Conservation (phyloP, 2,329 filamentous ascomycete species). For the Pseudocercospora cruenta region DNA sequence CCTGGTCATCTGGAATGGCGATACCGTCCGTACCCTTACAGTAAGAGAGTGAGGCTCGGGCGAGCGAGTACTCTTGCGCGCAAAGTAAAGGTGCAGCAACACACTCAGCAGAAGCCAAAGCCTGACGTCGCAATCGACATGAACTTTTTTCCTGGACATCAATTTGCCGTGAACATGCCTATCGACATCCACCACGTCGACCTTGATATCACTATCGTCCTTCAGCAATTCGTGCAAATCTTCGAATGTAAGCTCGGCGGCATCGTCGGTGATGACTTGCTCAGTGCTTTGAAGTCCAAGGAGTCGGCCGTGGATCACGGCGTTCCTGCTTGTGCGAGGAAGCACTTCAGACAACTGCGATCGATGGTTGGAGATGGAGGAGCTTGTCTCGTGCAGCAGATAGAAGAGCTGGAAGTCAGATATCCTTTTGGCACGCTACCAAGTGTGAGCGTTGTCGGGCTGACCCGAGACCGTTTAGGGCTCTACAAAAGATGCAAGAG, state of each 20-base stretch:
- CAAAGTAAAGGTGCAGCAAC: no score
- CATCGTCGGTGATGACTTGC: conserved; percentile 42
- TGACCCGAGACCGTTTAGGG: no score
- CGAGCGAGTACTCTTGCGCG: no score
- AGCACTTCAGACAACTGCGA: background rate
- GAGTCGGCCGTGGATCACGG: no score
- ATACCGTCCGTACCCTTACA: no score
- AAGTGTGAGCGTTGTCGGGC: no score
- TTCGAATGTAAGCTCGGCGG: conserved; percentile 60
- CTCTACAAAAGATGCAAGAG: no score
- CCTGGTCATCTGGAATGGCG: no score
- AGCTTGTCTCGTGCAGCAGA: background rate
- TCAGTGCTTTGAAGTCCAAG: conserved; percentile 11
- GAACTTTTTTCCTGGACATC: conserved; percentile 88
- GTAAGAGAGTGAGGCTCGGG: no score
- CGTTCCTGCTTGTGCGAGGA: background rate
- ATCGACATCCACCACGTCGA: conserved; percentile 85
- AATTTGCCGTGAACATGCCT: conserved; percentile 87
- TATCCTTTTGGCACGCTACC: no score
- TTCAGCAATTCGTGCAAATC: conserved; percentile 68
- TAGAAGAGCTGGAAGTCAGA: no score
- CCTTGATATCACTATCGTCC: conserved; percentile 78
- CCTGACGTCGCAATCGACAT: conserved; percentile 75
- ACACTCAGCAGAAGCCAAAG: conserved; percentile 89
- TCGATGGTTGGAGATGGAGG: background rate